Conservation (phyloP, 2,329 filamentous ascomycete genomes). For the Lasiodiplodia theobromae region DNA sequence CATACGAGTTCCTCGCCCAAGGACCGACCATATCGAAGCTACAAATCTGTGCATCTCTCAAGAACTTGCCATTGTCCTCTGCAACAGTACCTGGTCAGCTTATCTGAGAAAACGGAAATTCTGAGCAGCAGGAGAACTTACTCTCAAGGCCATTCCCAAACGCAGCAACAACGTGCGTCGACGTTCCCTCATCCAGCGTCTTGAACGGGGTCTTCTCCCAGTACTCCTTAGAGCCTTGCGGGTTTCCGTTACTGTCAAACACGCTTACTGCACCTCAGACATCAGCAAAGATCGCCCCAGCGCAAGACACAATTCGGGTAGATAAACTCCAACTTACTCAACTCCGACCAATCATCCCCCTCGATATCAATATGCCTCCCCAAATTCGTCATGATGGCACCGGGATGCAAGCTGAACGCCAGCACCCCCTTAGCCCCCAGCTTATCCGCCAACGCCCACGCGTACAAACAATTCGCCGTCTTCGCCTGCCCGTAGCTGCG, state of each 20-base stretch:
- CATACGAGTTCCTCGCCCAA: constrained; percentile 36
- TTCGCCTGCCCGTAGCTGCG: constrained; percentile 37
- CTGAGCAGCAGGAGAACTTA: background rate
- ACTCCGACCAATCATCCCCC: constrained; percentile 33
- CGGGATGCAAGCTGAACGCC: constrained; percentile 43
- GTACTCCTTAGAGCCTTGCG: constrained; percentile 28
- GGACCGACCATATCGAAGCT: constrained; percentile 32
- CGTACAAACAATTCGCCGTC: constrained; percentile 39
- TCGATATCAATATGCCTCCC: constrained; percentile 31
- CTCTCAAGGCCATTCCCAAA: constrained; percentile 39
- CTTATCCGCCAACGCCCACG: constrained; percentile 37
- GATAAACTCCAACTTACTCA: constrained; percentile 31
- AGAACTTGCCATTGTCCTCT: constrained; percentile 39
- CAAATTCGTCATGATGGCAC: constrained; percentile 38
- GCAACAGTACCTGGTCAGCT: background rate
- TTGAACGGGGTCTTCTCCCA: constrained; percentile 33
- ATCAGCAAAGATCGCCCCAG: background rate
- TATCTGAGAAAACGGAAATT: too few relatives aligned
- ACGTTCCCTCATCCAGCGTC: constrained; percentile 39
- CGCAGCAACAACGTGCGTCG: constrained; percentile 42
- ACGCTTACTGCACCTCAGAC: constrained; percentile 30
- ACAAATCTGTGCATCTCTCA: constrained; percentile 38
- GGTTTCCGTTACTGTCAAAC: constrained; percentile 37
- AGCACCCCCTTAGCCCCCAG: constrained; percentile 36
- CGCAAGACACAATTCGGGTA: background rate